Base-by-base conservation (phyloP, 352 stramenopile species). In the Saprolegnia diclina region DNA sequence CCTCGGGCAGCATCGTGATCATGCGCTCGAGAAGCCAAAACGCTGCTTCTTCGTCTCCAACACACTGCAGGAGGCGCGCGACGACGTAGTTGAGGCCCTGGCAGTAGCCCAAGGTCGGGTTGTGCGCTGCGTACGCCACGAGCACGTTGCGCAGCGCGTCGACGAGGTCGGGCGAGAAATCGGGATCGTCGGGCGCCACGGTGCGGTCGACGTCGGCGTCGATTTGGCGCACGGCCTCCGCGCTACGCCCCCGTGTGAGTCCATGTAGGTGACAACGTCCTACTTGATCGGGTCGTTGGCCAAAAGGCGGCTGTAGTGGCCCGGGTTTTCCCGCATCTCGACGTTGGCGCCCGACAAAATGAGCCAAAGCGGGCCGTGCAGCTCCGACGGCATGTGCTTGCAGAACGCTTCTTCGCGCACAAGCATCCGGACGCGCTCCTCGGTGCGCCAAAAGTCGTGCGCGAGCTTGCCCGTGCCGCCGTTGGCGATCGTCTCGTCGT, bases 41-140 rank as follows among this genome's bases (percentile, higher is more conserved):
- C 11, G 81, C 74, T 71, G 89, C 79, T 74, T 92, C 85, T 32
- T 75, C 72, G 71, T 94, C 84, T 26, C 72, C 73, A 24, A 92
- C 50, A 67, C 80, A 85, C 54, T 82, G 81, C 14, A 96, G 72
- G 35, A 90, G 74, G 46, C 85, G 76, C 19, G 84, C 80, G 21
- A 88, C 87, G 61, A 96, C 91, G 68, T 92, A 94, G 76, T 96
- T 96, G 48, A 96, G 61, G 4, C 88, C 88, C 64, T 96, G 88
- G 64, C 87, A 95, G 73, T 96, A 96, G 3, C 87, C 87, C 4
- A 95, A 72, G 62, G 76, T 79, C 16, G 84, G 82, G 69, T 95
- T 94, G 72, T 87, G 88, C 16, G 81, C 81, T 6, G 86, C 87
- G 56, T 95, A 95, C 11, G 88, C 87, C 18, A 95, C 79, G n/a